Base-by-base conservation (phyloP, 495 filamentous ascomycete genomes). In the Penicillium coffeae region DNA sequence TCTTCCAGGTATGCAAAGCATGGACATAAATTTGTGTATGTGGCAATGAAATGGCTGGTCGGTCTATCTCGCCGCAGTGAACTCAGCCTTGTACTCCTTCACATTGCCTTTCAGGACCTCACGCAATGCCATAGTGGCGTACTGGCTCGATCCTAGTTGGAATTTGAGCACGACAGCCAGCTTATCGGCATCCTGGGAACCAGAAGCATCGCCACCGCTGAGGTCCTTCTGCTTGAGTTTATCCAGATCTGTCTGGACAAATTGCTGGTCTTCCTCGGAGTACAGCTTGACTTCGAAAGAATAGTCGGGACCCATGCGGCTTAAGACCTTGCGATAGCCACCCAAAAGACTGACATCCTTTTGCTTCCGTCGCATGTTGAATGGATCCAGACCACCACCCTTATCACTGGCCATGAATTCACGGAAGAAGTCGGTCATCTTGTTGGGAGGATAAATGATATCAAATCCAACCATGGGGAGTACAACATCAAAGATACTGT, bases 401-500 rank as follows among this genome's bases (percentile, higher is more conserved):
- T 79, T 78, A 39, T 84, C 76, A 44, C 76, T 85, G 12, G 62
- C 78, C 94, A 98, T 97, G 65, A 96, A 93, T 8, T 75, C 68
- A 46, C 73, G 75, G 65, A 97, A 98, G 62, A 84, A 90, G 8
- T 82, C 78, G 12, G 82, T 84, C 56, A 96, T 80, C n/a, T 79
- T 78, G 57, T 96, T 96, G 2, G 71, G 61, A 1, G 93, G 93
- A 60, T 97, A 98, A 7, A 85, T 63, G 22, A 96, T 79, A 54
- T 96, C 91, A 66, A 80, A 97, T 22, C 93, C 93, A 4, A 94
- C 92, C 10, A 85, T 83, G n/a, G 93, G 90, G 2, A 98, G 76
- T n/a, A 98, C 92, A 45, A 98, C 60, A 58, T 98, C 93, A 57
- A 86, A 91, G 54, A 97, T 87, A 21, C 72, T 79, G 63, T 86